These are phyloP conservation scores for Lipomyces sp. DNA, from an alignment of 805 yeast species.

Conservation along the genomic window DNA sequence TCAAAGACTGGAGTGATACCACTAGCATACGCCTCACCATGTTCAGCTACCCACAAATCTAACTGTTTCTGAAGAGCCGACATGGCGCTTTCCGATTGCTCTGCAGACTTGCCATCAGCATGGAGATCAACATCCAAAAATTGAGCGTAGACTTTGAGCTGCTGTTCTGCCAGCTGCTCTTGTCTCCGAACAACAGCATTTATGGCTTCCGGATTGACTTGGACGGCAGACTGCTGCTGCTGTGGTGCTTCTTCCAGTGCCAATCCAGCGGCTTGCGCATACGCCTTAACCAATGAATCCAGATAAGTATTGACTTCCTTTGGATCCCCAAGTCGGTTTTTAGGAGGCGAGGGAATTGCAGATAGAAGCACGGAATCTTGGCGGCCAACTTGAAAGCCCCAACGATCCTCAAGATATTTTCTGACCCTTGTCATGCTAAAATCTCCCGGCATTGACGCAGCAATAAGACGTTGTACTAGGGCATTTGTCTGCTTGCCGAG, in stretches of 20 bases:
- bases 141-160: conserved; percentile 88
- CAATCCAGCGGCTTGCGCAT: conserved; percentile 80
- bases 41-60: conserved; percentile 86
- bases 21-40: conserved; percentile 88
- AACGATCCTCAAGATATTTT: conserved; percentile 85
- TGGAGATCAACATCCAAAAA: conserved; percentile 89
- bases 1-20: conserved; percentile 91
- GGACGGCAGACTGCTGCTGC: conserved; percentile 72
- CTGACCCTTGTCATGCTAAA: conserved; percentile 89
- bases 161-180: conserved; percentile 71
- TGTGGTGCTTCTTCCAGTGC: conserved; percentile 65
- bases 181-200: conserved; percentile 75
- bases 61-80: conserved; percentile 81
- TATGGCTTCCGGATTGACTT: conserved; percentile 90
- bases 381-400: conserved; percentile 91
- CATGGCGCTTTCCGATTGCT: conserved; percentile 83
- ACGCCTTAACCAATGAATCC: conserved; percentile 78
- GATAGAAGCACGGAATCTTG: conserved; percentile 85
- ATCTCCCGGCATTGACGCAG: conserved; percentile 99
- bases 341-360: conserved; percentile 88
- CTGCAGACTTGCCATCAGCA: conserved; percentile 81
- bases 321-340: conserved; percentile 81
- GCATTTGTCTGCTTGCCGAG: conserved; percentile 93
- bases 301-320: conserved; percentile 87
- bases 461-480: conserved; percentile 83